Conservation (phyloP, 768 basidiomycete genomes). For the Lentinula lateritia region DNA sequence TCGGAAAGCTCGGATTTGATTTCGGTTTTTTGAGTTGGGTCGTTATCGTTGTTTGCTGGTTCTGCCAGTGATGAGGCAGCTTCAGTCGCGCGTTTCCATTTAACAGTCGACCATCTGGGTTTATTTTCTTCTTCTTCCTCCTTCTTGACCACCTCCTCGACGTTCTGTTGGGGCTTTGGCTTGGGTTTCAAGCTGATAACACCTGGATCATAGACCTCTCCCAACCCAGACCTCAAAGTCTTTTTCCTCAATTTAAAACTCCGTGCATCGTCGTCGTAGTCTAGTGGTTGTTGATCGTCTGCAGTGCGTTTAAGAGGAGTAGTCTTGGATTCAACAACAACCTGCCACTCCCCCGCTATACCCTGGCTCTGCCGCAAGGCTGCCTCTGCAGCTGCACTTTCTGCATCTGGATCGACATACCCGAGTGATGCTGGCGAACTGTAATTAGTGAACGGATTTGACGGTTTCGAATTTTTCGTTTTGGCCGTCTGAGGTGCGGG, state of each 20-base stretch:
- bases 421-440: conserved; percentile 84
- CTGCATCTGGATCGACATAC: conserved; percentile 70
- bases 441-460: conserved; percentile 78
- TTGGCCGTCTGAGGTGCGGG: conserved; percentile 30
- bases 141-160: conserved; percentile 7
- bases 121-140: conserved; percentile 2
- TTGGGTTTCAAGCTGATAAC: conserved; percentile 61
- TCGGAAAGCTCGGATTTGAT: too few species aligned
- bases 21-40: too few species aligned
- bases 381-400: conserved; percentile 53
- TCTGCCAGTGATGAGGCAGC: background rate
- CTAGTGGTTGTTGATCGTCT: conserved; percentile 17
- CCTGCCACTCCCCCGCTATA: conserved; percentile 73
- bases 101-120: conserved; percentile 28
- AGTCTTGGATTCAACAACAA: conserved; percentile 43
- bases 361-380: conserved; percentile 61
- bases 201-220: conserved; percentile 80
- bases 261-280: conserved; percentile 36
- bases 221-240: conserved; percentile 53
- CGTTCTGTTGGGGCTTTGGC: conserved; percentile 28
- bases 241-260: conserved; percentile 68
- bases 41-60: background rate
- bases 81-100: conserved; percentile 24
- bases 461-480: conserved; percentile 44
- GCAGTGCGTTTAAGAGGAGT: conserved; percentile 13